Base-by-base conservation (phyloP, 176 grass and related monocot species). In the bread wheat (Triticum aestivum) region DNA sequence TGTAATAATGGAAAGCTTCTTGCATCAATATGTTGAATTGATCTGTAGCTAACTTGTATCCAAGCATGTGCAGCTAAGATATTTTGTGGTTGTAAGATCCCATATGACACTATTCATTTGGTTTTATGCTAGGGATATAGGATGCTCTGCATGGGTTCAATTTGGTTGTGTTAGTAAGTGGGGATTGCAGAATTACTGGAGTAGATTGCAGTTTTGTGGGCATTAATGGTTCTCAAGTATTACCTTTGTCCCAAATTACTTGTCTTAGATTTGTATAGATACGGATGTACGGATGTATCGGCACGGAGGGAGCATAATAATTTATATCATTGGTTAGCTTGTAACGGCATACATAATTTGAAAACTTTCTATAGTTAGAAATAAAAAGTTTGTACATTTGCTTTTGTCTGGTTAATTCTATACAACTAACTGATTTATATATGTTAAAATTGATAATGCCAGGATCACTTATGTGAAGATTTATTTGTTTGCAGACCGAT, bases 401-500 rank as follows among this genome's bases (percentile, higher is more conserved):
- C 33, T 67, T 6, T 17, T 32, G 62, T 77, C 77, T 61, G 6
- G 39, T 76, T 56, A 65, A 4, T 17, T 72, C n/a, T 73, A n/a
- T 52, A 45, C 15, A 26, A 10, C 15, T 78, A 14, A 79, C 86
- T 79, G 20, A 56, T 74, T 23, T 77, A 18, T 13, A 18, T 13
- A 51, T 65, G 9, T n/a, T 49, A 26, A 76, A 84, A 76, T 66
- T 47, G 26, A 47, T 65, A 51, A 75, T 86, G 21, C 13, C 18
- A 69, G 37, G 27, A 51, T 32, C 67, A 80, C 68, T 91, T 58
- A 90, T 39, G 8, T 1, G 0, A 61, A 69, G 63, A 30, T 69
- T 86, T 32, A 84, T 32, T 85, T 77, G 61, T 66, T 86, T 92
- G 63, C 90, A 99, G 97, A 93, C 86, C 2, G 94, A 96, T 4